Evolutionary conservation across 768 basidiomycete species (phyloP).

Genomic region (Hortiboletus campestris): DNA sequence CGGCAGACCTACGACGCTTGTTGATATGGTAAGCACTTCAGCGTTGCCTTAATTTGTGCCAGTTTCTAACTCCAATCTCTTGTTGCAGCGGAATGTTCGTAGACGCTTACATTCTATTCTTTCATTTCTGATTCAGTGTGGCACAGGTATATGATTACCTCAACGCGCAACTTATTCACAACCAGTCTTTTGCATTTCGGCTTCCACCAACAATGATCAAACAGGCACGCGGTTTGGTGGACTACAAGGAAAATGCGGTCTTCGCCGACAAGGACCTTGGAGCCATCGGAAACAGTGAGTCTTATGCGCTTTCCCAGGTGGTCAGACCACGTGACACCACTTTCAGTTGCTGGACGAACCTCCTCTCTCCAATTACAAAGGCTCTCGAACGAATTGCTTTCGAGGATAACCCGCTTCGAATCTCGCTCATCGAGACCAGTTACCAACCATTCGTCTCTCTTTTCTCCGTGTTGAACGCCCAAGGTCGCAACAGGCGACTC

Average conservation of each 20-base stretch:
- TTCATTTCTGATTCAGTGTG: slow-evolving; percentile 13
- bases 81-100: slow-evolving; percentile 69
- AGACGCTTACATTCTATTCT: background rate
- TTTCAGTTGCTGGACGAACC: slow-evolving; percentile 75
- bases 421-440: slow-evolving; percentile 73
- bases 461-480: slow-evolving; percentile 69
- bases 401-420: slow-evolving; percentile 72
- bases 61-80: slow-evolving; percentile 14
- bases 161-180: slow-evolving; percentile 74
- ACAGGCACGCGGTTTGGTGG: slow-evolving; percentile 67
- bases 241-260: slow-evolving; percentile 76
- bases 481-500: slow-evolving; percentile 50
- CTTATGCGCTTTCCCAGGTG: background rate
- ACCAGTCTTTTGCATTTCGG: slow-evolving; percentile 75
- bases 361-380: slow-evolving; percentile 66
- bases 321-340: background rate
- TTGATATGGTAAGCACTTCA: slow-evolving; percentile 57
- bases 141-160: slow-evolving; percentile 73
- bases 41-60: background rate
- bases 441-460: slow-evolving; percentile 89
- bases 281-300: slow-evolving; percentile 76
- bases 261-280: slow-evolving; percentile 62
- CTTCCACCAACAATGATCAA: slow-evolving; percentile 72
- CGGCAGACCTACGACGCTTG: slow-evolving; percentile 58
- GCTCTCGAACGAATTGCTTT: slow-evolving; percentile 77